Evolutionary conservation across 495 filamentous ascomycete genomes (phyloP).

Genomic region (Talaromyces nanjingensis): DNA sequence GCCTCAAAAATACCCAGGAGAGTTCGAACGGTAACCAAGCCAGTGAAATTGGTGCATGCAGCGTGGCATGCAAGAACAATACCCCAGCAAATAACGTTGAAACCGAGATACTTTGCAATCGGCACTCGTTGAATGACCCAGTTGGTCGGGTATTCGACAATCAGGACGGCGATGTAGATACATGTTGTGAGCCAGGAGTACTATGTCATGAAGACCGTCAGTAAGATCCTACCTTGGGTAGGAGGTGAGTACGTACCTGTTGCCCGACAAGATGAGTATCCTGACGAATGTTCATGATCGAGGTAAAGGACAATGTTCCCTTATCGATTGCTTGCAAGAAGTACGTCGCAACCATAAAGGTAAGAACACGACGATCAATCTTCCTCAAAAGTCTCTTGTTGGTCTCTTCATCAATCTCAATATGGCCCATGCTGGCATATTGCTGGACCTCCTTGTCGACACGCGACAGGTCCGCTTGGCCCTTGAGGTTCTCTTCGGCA

Average conservation of each 20-base stretch:
- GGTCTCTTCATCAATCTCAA: constrained; percentile 49
- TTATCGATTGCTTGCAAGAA: constrained; percentile 71
- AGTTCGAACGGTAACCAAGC: constrained; percentile 50
- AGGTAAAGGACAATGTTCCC: constrained; percentile 61
- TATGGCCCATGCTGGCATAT: constrained; percentile 43
- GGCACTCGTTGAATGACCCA: constrained; percentile 55
- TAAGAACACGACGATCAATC: constrained; percentile 49
- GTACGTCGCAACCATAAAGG: constrained; percentile 46
- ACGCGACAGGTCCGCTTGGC: constrained; percentile 43
- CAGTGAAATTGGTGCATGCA: constrained; percentile 49
- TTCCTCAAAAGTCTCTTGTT: constrained; percentile 43
- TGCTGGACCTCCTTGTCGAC: constrained; percentile 59
- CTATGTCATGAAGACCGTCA: constrained; percentile 10
- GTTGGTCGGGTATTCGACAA: constrained; percentile 50
- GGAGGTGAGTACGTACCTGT: constrained; percentile 20
- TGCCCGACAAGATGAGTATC: constrained; percentile 50
- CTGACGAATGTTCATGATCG: constrained; percentile 58
- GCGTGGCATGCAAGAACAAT: constrained; percentile 49
- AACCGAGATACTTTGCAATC: constrained; percentile 52
- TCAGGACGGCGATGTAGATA: constrained; percentile 49
- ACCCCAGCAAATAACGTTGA: constrained; percentile 59
- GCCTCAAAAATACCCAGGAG: constrained; percentile 65
- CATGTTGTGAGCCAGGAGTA: constrained; percentile 49
- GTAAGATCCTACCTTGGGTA: not conserved
- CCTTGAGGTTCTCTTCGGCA: constrained; percentile 33